These are phyloP conservation scores for Neolentinus lepideus DNA, from an alignment of 1,284 basidiomycete genomes.

Conservation along the genomic window DNA sequence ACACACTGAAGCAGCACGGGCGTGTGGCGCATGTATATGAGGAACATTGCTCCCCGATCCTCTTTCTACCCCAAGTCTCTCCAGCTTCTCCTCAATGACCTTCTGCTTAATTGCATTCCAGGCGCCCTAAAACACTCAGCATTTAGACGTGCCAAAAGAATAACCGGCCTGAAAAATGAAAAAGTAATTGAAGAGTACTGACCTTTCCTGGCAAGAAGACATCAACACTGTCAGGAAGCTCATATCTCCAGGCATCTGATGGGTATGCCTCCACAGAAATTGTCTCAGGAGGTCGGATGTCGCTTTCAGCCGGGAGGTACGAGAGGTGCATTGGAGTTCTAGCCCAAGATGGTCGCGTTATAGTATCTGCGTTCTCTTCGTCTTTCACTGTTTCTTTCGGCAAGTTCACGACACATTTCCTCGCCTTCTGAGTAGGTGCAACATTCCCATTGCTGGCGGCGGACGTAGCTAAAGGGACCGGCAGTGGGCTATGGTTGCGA, in stretches of 20 bases:
- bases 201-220: conserved; percentile 82
- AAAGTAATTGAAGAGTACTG: conserved; percentile 13
- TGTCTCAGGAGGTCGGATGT: conserved; percentile 36
- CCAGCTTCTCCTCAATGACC: conserved; percentile 72
- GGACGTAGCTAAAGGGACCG: conserved; percentile 24
- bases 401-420: conserved; percentile 64
- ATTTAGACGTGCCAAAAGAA: neutral
- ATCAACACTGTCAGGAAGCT: conserved; percentile 59
- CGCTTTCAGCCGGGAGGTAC: conserved; percentile 28
- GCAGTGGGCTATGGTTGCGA: conserved; percentile 64
- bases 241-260: conserved; percentile 45
- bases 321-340: conserved; percentile 45
- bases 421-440: conserved; percentile 36
- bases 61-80: conserved; percentile 68
- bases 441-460: conserved; percentile 9
- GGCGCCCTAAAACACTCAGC: conserved; percentile 35
- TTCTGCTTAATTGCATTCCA: conserved; percentile 67
- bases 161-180: conserved; percentile 5
- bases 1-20: conserved; percentile 71
- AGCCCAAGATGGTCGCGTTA: conserved; percentile 52
- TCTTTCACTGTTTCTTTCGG: conserved; percentile 59
- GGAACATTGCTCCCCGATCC: conserved; percentile 49
- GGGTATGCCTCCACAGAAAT: conserved; percentile 52
- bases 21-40: conserved; percentile 63
- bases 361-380: conserved; percentile 32